Percentiles rank a stretch among this genome's conserved stretches.
phyloP scores from a whole-genome alignment of 306 rosid genomes.

The cucumber (Cucumis sativus) region Cucumber_9930_V3 NC_026661.2:11683001-11683500 shows the following conservation, averaged over 20 bases:
- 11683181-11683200: slow-evolving; percentile 1
- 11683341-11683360: background rate
- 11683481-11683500: slow-evolving; percentile 12
- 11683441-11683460: slow-evolving; percentile 58
- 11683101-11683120: background rate
- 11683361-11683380: background rate
- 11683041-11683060: background rate
- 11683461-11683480: slow-evolving; percentile 7
- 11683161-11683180: background rate
- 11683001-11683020: background rate
- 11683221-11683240: slow-evolving; percentile 45
- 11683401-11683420: slow-evolving; percentile 45
- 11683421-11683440: slow-evolving; percentile 52
- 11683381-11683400: background rate
- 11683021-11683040: background rate
- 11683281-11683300: slow-evolving; percentile 46
- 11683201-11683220: slow-evolving; percentile 14
- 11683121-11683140: background rate
- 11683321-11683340: background rate
- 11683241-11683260: slow-evolving; percentile 50
- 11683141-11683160: background rate
- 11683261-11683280: slow-evolving; percentile 59
- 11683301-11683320: background rate
- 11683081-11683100: background rate
- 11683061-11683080: background rate